These are phyloP conservation scores for Quercus suber DNA, from an alignment of 306 rosid genomes.

Conservation along the genomic window DNA sequence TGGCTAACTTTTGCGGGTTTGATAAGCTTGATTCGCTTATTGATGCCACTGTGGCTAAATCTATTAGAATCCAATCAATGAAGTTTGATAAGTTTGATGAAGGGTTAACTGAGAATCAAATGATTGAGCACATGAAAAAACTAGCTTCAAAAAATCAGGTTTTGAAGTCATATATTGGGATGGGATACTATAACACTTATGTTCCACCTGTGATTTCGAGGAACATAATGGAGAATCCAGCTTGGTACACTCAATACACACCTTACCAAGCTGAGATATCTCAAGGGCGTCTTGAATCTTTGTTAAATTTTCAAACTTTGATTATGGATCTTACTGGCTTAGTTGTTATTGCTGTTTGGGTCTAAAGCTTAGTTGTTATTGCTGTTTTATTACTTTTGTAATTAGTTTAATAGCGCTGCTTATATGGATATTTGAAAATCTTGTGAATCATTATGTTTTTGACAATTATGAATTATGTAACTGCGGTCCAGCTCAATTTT, in stretches of 20 bases:
- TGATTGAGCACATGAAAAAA: slow-evolving; percentile 83
- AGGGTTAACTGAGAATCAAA: slow-evolving; percentile 87
- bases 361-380: not conserved
- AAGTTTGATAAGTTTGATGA: slow-evolving; percentile 70
- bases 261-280: slow-evolving; percentile 99
- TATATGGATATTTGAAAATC: not conserved
- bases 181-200: slow-evolving; percentile 91
- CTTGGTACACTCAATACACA: slow-evolving; percentile 97
- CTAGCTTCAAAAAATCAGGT: slow-evolving; percentile 77
- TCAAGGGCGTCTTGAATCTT: slow-evolving; percentile 89
- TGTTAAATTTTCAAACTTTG: slow-evolving; percentile 83
- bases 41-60: slow-evolving; percentile 90
- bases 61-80: slow-evolving; percentile 69
- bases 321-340: slow-evolving; percentile 84
- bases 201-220: slow-evolving; percentile 96
- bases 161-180: slow-evolving; percentile 79
- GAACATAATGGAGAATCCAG: slow-evolving; percentile 96
- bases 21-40: slow-evolving; percentile 62
- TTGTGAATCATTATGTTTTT: not conserved
- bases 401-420: not conserved
- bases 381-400: not conserved
- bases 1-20: slow-evolving; percentile 68
- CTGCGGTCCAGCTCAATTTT: not conserved
- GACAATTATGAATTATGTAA: not conserved
- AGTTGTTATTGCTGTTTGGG: not conserved